Conservation (phyloP, 2,329 filamentous ascomycete species). For the Stagonosporopsis vannaccii region DNA sequence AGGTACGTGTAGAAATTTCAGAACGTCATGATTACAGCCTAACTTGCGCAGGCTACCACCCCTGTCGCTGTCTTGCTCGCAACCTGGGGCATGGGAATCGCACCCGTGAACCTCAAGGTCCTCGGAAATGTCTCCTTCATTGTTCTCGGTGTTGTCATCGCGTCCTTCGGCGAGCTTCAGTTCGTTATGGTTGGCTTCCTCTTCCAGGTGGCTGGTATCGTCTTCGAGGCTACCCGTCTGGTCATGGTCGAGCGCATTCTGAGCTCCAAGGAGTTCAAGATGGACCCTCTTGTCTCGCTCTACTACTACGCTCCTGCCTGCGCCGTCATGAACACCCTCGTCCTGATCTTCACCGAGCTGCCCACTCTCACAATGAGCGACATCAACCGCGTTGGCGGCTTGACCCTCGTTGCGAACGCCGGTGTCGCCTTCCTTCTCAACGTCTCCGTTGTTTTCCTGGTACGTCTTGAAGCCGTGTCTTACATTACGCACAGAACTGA, state of each 20-base stretch:
- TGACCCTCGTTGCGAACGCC: conserved; percentile 78
- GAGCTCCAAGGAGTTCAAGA: conserved; percentile 86
- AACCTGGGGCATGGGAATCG: conserved; percentile 86
- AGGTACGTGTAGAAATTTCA: conserved; percentile 63
- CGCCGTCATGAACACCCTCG: conserved; percentile 78
- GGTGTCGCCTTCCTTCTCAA: conserved; percentile 81
- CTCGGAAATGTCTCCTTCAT: conserved; percentile 95
- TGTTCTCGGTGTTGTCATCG: conserved; percentile 92
- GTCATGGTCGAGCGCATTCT: conserved; percentile 86
- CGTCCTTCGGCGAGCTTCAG: conserved; percentile 93
- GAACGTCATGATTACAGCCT: conserved; percentile 3
- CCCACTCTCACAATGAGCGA: conserved; percentile 73
- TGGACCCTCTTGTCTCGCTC: conserved; percentile 86
- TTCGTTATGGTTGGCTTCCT: conserved; percentile 83
- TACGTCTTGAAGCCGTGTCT: conserved; percentile 56
- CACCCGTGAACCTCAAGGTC: conserved; percentile 82
- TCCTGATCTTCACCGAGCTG: conserved; percentile 77
- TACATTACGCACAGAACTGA: conserved; percentile 21
- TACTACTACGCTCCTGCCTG: conserved; percentile 91
- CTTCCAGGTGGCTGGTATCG: conserved; percentile 78
- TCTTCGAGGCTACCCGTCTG: conserved; percentile 82
- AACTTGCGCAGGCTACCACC: conserved; percentile 75
- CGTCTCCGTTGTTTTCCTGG: conserved; percentile 84
- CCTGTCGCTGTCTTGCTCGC: conserved; percentile 91
- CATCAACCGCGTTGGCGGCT: conserved; percentile 75